phyloP scores from a whole-genome alignment of 2,329 filamentous ascomycete genomes.

The Pseudogymnoascus pannorum region DNA sequence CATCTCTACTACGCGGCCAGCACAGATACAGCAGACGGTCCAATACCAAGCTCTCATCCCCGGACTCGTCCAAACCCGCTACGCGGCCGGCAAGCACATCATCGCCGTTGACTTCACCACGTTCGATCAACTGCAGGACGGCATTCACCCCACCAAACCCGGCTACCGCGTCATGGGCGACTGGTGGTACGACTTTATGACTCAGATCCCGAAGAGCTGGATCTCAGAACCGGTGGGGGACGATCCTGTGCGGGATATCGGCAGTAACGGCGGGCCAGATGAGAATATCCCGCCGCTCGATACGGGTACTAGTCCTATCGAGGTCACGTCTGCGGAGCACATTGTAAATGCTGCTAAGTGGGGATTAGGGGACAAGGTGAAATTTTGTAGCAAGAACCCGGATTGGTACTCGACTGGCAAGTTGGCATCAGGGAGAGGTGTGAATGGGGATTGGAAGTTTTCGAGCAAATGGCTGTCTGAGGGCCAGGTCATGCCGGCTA shows the following conservation, averaged over 20 bases:
- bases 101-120: not conserved
- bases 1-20: conserved; percentile 16
- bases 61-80: not conserved
- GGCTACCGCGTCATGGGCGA: not conserved
- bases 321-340: not conserved
- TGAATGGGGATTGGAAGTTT: not conserved
- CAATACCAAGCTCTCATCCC: not conserved
- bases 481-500: not conserved
- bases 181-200: not conserved
- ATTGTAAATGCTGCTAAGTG: no score
- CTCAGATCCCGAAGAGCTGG: not conserved
- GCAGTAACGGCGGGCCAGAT: not conserved
- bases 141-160: not conserved
- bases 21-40: not conserved
- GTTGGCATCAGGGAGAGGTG: not conserved
- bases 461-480: not conserved
- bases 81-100: not conserved
- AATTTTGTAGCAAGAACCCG: no score
- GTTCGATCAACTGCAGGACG: not conserved
- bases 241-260: not conserved
- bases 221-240: not conserved
- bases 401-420: not conserved
- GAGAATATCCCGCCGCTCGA: not conserved
- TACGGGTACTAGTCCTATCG: not conserved
- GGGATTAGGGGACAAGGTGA: no score